Conservation (phyloP, 1,139 yeast genomes). For the Nematodospora anomalae region DNA sequence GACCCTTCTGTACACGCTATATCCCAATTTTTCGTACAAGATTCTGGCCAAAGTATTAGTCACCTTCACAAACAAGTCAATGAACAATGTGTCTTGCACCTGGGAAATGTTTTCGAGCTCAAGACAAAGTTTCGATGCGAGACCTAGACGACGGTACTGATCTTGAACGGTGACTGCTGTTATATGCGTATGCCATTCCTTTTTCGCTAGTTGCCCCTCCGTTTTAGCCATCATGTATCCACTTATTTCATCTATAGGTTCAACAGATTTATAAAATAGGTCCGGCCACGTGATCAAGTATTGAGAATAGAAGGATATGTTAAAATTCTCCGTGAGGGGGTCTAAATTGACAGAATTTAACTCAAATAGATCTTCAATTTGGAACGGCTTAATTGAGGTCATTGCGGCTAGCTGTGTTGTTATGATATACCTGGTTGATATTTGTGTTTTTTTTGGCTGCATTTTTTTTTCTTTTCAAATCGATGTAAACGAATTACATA, state of each 20-base stretch:
- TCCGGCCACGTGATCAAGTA: conserved; percentile 88
- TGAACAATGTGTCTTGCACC: conserved; percentile 67
- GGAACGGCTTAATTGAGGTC: conserved; percentile 85
- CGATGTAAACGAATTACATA: not conserved
- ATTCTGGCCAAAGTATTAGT: conserved; percentile 78
- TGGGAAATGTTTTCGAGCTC: conserved; percentile 71
- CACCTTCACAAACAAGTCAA: conserved; percentile 88
- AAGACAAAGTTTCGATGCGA: conserved; percentile 76
- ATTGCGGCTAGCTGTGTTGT: conserved; percentile 27
- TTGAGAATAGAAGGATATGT: conserved; percentile 77
- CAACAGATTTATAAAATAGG: conserved; percentile 73
- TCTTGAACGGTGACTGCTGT: conserved; percentile 93
- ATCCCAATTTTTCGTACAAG: conserved; percentile 83
- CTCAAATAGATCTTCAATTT: conserved; percentile 76
- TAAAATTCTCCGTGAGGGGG: conserved; percentile 87
- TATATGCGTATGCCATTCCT: conserved; percentile 95
- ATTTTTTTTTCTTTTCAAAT: conserved; percentile 1
- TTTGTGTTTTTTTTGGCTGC: not conserved
- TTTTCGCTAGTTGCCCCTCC: conserved; percentile 66
- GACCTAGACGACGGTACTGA: conserved; percentile 77
- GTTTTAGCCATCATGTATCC: conserved; percentile 97
- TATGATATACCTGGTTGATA: not conserved
- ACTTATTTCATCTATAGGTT: conserved; percentile 43
- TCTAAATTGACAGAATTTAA: conserved; percentile 80
- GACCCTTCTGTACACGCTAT: conserved; percentile 80